phyloP scores from a whole-genome alignment of 139 green algal genomes.

The Coelastrella sp. region DNA sequence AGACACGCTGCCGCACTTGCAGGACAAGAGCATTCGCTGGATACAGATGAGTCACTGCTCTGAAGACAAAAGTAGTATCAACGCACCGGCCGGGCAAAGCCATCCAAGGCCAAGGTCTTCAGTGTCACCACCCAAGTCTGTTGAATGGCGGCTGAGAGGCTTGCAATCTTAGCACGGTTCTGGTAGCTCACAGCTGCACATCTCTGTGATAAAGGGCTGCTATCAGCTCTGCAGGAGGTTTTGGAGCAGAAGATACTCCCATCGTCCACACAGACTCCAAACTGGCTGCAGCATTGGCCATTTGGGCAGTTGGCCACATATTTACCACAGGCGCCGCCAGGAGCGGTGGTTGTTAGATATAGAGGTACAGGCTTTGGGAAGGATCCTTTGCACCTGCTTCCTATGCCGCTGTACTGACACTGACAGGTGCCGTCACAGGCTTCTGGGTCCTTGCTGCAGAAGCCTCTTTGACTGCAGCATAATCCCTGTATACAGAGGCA shows the following conservation, averaged over 20 bases:
- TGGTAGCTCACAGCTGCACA: neutral
- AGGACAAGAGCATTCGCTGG: neutral
- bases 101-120: slow-evolving; percentile 5
- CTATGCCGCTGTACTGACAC: slow-evolving; percentile 10
- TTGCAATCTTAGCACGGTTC: neutral
- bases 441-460: neutral
- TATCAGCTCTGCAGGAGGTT: neutral
- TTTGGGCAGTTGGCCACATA: neutral
- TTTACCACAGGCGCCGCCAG: neutral
- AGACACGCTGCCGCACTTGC: neutral
- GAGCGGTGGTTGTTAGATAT: neutral
- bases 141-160: neutral
- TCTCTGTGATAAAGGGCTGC: neutral
- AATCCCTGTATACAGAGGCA: neutral
- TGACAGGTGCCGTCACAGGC: slow-evolving; percentile 25
- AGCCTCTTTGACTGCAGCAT: slow-evolving; percentile 26
- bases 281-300: slow-evolving; percentile 25
- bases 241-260: neutral
- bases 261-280: neutral
- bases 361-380: neutral
- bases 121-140: neutral
- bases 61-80: too few relatives aligned
- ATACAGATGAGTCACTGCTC: neutral
- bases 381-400: neutral
- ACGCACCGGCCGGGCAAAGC: neutral